Base-by-base conservation (phyloP, 768 basidiomycete species). In the Hirschioporus abietinus region DNA sequence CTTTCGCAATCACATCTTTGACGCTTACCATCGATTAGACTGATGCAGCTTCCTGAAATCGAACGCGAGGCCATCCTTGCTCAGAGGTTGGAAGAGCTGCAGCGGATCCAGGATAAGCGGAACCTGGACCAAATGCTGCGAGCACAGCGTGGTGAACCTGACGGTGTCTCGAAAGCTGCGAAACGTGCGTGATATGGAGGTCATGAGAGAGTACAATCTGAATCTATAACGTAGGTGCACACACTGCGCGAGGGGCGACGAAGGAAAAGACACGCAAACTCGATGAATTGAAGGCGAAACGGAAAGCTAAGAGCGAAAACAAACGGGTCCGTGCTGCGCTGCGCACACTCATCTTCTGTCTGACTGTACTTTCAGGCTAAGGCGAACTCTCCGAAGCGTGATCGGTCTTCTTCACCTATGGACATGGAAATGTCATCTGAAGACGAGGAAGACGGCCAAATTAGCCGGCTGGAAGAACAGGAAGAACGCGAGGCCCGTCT, bases 271-370 rank as follows among this genome's bases (percentile, higher is more conserved):
- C 83, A 3, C 83, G 84, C 65, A 91, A 89, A 72, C 82, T 95
- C 9, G 91, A 91, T 68, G 95, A 95, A 74, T 82, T 97, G 27
- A 96, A 91, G 78, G 92, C 90, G 6, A 89, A 83, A 72, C 84
- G 96, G 36, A 92, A 89, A 71, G 94, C 93, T 9, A 96, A 95
- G 78, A 93, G 90, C 70, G 93, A 96, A 76, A 89, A 90, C 77
- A 91, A 89, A 75, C 84, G 89, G 68, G 95, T 95, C 76, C 69
- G 87, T 75, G 57, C 20, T 9, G 20, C 62, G 24, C 18, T 17
- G 25, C 24, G 9, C 58, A 62, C 58, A 61, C 62, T 35, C 8
- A 30, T 58, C 65, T 60, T 61, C 63, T 70, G 62, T 61, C 66
- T 68, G 70, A 70, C 64, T 25, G 26, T 24, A 60, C 62, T 70